phyloP scores from a whole-genome alignment of 768 basidiomycete species.

The Mycena albidolilacea region DNA sequence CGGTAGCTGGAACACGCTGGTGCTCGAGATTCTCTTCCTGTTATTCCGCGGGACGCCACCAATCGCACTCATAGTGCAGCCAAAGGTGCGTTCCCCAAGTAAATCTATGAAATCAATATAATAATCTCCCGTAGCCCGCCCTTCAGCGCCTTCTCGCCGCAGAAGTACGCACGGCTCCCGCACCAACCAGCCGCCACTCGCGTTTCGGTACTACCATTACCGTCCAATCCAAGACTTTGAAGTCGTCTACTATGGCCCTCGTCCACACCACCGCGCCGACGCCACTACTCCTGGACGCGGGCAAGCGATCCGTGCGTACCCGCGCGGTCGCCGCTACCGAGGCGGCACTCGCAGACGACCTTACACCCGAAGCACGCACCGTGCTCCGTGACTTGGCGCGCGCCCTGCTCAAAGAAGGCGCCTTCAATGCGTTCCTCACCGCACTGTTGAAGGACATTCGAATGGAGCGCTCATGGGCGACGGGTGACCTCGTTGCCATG shows the following conservation, averaged over 20 bases:
- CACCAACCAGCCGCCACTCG: conserved; percentile 85
- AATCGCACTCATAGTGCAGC: conserved; percentile 70
- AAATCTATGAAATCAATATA: not conserved
- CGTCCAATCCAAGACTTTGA: conserved; percentile 78
- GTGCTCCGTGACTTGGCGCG: conserved; percentile 79
- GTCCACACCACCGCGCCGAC: conserved; percentile 54
- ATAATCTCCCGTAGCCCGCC: conserved; percentile 57
- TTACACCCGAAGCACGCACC: conserved; percentile 74
- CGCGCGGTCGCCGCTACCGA: conserved; percentile 82
- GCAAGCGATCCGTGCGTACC: conserved; percentile 84
- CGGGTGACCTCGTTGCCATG: conserved; percentile 77
- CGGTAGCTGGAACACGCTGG: conserved; percentile 88
- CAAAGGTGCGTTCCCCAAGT: conserved; percentile 62
- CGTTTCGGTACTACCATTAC: conserved; percentile 97
- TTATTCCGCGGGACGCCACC: conserved; percentile 86
- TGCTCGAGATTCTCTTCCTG: conserved; percentile 94
- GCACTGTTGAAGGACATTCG: conserved; percentile 93
- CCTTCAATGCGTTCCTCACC: conserved; percentile 77
- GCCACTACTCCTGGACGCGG: conserved; percentile 89
- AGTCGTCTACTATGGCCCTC: conserved; percentile 49
- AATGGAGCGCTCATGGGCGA: conserved; percentile 94
- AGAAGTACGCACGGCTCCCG: conserved; percentile 76
- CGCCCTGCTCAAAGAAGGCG: conserved; percentile 81
- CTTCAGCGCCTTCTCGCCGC: conserved; percentile 83
- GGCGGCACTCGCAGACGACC: conserved; percentile 75